Percentiles rank a stretch among this genome's conserved stretches.
Conservation (phyloP, 306 rosid genomes). For the Cucurbita maxima region DNA sequence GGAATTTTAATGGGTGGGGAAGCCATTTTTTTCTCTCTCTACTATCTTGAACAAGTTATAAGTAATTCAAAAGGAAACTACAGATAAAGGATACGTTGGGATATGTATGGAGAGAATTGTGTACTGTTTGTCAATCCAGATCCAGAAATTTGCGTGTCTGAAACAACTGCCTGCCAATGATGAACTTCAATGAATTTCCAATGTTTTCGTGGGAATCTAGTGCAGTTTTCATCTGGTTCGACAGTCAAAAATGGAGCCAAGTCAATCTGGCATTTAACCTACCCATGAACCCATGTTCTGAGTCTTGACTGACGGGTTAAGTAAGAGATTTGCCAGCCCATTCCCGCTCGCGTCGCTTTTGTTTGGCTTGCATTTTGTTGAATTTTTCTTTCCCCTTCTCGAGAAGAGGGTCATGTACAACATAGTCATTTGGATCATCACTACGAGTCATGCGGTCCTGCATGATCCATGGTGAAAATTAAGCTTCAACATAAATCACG, state of each 20-base stretch:
- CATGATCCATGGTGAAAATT: background rate
- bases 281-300: background rate
- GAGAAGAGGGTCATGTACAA: slow-evolving; percentile 79
- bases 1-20: background rate
- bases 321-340: slow-evolving; percentile 54
- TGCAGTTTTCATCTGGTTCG: background rate
- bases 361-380: slow-evolving; percentile 82
- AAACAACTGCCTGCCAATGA: background rate
- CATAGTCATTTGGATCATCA: slow-evolving; percentile 71
- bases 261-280: background rate
- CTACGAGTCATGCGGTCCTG: slow-evolving; percentile 87
- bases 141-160: background rate
- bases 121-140: background rate
- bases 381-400: slow-evolving; percentile 95
- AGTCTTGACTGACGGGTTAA: slow-evolving; percentile 2
- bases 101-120: background rate
- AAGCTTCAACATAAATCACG: background rate
- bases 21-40: background rate
- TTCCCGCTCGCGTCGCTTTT: slow-evolving; percentile 41
- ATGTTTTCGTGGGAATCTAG: background rate
- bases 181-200: background rate
- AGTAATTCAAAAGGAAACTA: background rate
- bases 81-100: background rate
- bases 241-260: background rate
- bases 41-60: background rate